A percentile compares a stretch with the other conserved stretches of the same genome.
Conservation (phyloP, 1,284 basidiomycete genomes). For the Pholiota adiposa region DNA sequence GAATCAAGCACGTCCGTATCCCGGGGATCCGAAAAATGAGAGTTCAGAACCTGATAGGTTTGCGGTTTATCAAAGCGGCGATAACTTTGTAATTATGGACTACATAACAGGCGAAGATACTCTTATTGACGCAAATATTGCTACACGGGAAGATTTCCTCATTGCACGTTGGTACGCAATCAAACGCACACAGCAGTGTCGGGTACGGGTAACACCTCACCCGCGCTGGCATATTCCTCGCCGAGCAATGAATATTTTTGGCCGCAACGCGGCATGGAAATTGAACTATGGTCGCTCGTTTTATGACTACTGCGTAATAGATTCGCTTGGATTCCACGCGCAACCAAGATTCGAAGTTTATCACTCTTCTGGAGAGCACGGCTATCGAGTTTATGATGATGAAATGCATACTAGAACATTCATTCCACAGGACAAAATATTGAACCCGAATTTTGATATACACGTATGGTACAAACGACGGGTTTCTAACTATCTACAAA, state of each 20-base stretch:
- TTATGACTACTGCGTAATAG: neutral
- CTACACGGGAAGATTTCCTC: neutral
- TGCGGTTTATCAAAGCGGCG: neutral
- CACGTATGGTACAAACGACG: neutral
- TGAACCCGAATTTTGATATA: neutral
- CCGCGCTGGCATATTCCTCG: neutral
- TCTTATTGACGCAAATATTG: neutral
- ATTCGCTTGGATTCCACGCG: neutral
- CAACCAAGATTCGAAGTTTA: neutral
- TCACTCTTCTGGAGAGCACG: neutral
- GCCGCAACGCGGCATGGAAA: neutral
- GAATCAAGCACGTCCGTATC: neutral
- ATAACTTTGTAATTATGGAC: neutral
- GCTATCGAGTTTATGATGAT: neutral
- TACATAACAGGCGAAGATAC: neutral
- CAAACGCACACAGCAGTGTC: neutral
- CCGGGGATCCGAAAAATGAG: neutral
- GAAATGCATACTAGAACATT: neutral
- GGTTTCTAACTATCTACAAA: neutral
- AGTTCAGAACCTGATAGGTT: neutral
- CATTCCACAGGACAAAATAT: neutral
- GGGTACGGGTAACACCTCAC: neutral
- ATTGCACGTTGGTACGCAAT: slow-evolving; percentile 2
- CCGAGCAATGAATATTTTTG: neutral
- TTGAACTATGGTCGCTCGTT: neutral